Evolutionary conservation across 2,329 filamentous ascomycete species (phyloP).

Genomic region (Alternaria panax): DNA sequence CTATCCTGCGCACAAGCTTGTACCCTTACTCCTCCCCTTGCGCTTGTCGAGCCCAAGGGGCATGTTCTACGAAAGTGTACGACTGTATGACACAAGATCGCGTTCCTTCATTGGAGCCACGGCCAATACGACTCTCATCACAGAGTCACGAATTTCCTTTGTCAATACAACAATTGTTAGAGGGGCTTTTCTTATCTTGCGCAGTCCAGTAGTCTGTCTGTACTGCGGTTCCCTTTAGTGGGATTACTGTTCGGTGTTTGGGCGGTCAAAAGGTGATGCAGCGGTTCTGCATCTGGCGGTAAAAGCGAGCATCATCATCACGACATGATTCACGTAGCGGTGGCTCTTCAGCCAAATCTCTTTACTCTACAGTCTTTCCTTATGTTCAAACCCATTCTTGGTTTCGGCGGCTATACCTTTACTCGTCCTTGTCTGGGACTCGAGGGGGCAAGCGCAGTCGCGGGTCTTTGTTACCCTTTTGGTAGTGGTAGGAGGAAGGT

Average conservation of each 20-base stretch:
- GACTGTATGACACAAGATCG: constrained; percentile 47
- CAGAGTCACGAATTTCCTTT: constrained; percentile 47
- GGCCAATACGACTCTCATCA: constrained; percentile 34
- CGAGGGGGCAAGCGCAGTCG: constrained; percentile 42
- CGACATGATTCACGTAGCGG: constrained; percentile 34
- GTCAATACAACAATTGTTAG: constrained; percentile 34
- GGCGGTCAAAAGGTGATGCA: constrained; percentile 15
- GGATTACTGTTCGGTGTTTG: constrained; percentile 29
- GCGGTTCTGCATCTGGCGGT: constrained; percentile 15
- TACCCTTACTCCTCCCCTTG: constrained; percentile 40
- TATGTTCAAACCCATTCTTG: constrained; percentile 39
- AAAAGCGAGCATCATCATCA: constrained; percentile 33
- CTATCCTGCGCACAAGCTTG: constrained; percentile 34
- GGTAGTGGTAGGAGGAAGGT: constrained; percentile 3
- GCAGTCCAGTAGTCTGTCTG: constrained; percentile 19
- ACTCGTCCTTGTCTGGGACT: constrained; percentile 31
- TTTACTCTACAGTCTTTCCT: constrained; percentile 21
- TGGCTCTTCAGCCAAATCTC: constrained; percentile 44
- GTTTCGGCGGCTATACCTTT: constrained; percentile 43
- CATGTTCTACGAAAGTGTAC: constrained; percentile 45
- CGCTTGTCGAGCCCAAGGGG: constrained; percentile 17
- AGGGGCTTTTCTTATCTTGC: constrained; percentile 23
- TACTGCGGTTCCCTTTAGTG: constrained; percentile 31
- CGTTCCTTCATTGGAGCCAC: constrained; percentile 41
- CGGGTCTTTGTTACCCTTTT: constrained; percentile 28